Conservation (phyloP, 2,329 filamentous ascomycete species). For the Scedosporium aurantiacum region DNA sequence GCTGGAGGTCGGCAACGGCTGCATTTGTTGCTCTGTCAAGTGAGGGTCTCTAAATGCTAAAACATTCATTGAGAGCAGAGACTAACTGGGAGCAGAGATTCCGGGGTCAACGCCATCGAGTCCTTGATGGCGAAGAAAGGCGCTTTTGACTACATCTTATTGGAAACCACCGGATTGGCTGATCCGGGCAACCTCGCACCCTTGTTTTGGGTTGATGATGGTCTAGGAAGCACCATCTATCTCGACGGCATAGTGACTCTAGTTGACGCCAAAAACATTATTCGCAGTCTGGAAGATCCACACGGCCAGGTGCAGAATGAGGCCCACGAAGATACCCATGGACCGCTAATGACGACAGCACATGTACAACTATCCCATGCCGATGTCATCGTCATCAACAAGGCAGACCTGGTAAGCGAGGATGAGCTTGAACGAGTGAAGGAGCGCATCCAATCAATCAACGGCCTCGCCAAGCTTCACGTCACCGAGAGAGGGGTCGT, state of each 20-base stretch:
- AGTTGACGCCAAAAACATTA: slow-evolving; percentile 88
- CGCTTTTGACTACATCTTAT: slow-evolving; percentile 91
- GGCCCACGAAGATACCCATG: slow-evolving; percentile 39
- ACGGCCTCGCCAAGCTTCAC: slow-evolving; percentile 75
- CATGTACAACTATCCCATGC: slow-evolving; percentile 96
- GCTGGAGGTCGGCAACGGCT: slow-evolving; percentile 92
- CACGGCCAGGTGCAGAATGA: slow-evolving; percentile 41
- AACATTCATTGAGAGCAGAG: neutral
- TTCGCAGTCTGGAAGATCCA: slow-evolving; percentile 69
- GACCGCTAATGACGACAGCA: slow-evolving; percentile 74
- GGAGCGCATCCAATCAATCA: slow-evolving; percentile 70
- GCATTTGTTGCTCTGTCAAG: slow-evolving; percentile 97
- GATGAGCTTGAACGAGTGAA: slow-evolving; percentile 59
- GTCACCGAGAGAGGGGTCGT: slow-evolving; percentile 71
- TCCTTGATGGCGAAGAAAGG: slow-evolving; percentile 89
- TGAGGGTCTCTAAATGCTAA: slow-evolving; percentile 24
- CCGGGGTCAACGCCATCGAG: slow-evolving; percentile 89
- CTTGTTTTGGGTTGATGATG: slow-evolving; percentile 95
- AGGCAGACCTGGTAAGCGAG: slow-evolving; percentile 68
- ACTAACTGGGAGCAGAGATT: slow-evolving; percentile 47
- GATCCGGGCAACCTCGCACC: slow-evolving; percentile 94
- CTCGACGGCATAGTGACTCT: slow-evolving; percentile 93
- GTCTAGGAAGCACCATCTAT: slow-evolving; percentile 88
- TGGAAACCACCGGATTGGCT: slow-evolving; percentile 91
- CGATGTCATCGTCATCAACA: slow-evolving; percentile 91